Evolutionary conservation across 2,329 filamentous ascomycete genomes (phyloP).

Genomic region (Diplodia intermedia): DNA sequence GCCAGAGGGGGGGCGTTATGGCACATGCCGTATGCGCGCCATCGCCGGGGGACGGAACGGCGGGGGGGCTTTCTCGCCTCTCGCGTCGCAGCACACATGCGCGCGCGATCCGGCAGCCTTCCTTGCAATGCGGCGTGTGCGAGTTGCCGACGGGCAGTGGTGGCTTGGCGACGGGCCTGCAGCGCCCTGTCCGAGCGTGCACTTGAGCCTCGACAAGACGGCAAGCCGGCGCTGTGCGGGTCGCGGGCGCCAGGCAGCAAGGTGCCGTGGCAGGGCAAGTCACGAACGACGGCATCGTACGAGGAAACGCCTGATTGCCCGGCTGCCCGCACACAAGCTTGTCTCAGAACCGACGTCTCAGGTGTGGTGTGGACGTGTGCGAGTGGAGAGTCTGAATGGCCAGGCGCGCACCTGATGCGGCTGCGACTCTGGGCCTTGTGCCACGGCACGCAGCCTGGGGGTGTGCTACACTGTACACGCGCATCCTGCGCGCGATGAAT

Average conservation of each 20-base stretch:
- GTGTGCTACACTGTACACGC: slow-evolving; percentile 17
- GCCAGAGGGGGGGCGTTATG: not conserved
- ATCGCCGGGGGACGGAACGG: slow-evolving; percentile 19
- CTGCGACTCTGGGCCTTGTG: slow-evolving; percentile 25
- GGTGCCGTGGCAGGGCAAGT: slow-evolving; percentile 6
- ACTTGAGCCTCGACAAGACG: slow-evolving; percentile 21
- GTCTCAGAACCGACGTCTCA: slow-evolving; percentile 26
- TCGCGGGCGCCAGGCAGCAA: slow-evolving; percentile 23
- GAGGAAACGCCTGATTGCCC: slow-evolving; percentile 8
- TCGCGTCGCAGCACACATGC: too few relatives aligned
- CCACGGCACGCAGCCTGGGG: slow-evolving; percentile 22
- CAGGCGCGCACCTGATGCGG: slow-evolving; percentile 20
- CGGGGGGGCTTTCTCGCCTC: slow-evolving; percentile 1
- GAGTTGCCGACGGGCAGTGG: not conserved
- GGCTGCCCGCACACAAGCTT: not conserved
- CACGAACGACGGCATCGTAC: slow-evolving; percentile 15
- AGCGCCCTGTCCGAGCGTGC: not conserved
- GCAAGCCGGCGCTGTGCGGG: slow-evolving; percentile 6
- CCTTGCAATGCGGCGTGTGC: slow-evolving; percentile 13
- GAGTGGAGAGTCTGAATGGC: slow-evolving; percentile 2
- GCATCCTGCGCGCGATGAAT: not conserved
- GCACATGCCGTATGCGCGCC: slow-evolving; percentile 27
- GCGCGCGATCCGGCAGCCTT: not conserved
- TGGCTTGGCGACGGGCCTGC: slow-evolving; percentile 15
- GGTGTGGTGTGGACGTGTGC: slow-evolving; percentile 13